phyloP scores from a whole-genome alignment of 768 basidiomycete species.

The Lactarius sp. region DNA sequence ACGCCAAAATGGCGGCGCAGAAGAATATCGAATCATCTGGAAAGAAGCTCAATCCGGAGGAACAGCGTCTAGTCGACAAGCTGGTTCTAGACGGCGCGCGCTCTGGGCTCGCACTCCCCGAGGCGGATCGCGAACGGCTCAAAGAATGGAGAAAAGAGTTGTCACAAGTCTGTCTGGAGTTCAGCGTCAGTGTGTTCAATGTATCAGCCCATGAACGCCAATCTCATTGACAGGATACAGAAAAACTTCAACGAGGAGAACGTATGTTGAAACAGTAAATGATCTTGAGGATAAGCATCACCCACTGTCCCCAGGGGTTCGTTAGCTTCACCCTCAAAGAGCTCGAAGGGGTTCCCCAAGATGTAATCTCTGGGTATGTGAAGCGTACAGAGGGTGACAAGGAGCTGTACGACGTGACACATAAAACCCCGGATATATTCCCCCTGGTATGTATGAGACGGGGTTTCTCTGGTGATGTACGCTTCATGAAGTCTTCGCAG shows the following conservation, averaged over 20 bases:
- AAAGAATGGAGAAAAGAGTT: slow-evolving; percentile 69
- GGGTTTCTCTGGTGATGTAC: not conserved
- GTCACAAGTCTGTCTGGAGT: slow-evolving; percentile 70
- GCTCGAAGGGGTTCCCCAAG: slow-evolving; percentile 73
- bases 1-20: slow-evolving; percentile 64
- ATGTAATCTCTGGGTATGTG: slow-evolving; percentile 72
- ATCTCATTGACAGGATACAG: slow-evolving; percentile 32
- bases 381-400: slow-evolving; percentile 55
- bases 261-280: slow-evolving; percentile 34
- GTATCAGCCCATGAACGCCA: not conserved
- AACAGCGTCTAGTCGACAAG: slow-evolving; percentile 75
- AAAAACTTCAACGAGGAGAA: slow-evolving; percentile 92
- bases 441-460: slow-evolving; percentile 50
- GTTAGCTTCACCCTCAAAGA: slow-evolving; percentile 67
- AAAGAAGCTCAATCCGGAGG: slow-evolving; percentile 54
- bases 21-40: slow-evolving; percentile 62
- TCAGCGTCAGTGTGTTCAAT: slow-evolving; percentile 48
- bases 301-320: slow-evolving; percentile 39
- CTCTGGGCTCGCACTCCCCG: slow-evolving; percentile 69
- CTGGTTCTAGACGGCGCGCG: slow-evolving; percentile 77
- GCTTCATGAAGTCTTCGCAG: slow-evolving; percentile 34
- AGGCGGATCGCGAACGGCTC: slow-evolving; percentile 53
- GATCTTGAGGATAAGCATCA: not conserved
- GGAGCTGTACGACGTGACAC: slow-evolving; percentile 68
- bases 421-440: slow-evolving; percentile 79